Evolutionary conservation across 1,284 basidiomycete genomes (phyloP), one percentile per base, ranked within the genome.

Genomic region (Cryptococcus neoformans): DNA sequence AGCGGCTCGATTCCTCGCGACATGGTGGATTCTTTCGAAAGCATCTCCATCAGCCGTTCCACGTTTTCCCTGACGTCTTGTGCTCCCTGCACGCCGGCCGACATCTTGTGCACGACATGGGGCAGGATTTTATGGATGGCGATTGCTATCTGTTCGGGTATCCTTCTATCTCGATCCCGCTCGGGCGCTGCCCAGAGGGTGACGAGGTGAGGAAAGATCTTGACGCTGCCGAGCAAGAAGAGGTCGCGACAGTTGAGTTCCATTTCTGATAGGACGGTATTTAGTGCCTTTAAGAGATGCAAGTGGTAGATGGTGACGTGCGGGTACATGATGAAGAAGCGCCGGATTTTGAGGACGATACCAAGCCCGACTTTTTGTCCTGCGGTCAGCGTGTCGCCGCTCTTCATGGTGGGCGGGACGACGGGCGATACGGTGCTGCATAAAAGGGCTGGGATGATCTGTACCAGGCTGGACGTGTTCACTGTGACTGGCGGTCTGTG

Each of bases 231-330:
- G 9, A 73, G 68, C 6, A 82, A 79, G 46, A 91, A 82, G 1
- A 82, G 80, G 1, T 80, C 70, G 38, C 81, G 83, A 54, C 79
- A 81, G 70, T 95, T 95, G 54, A 93, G 78, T 7, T 90, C 83
- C 12, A 91, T 72, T 56, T 87, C 85, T 1, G 82, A 82, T 4
- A 96, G 82, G 0, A 86, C 82, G 1, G 85, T 80, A 54, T 87
- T 86, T 34, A 94, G 76, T 0, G 85, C 82, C 10, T 80, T 77
- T 11, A 95, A 79, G 49, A 87, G 87, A 63, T 90, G 84, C 21
- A 85, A 81, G 62, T 92, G 85, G 4, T 92, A 81, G 1, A 87
- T 87, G 0, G 87, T 87, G 62, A 92, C 89, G 2, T 78, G 39
- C 0, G 64, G 55, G 21, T 87, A 88, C 44, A 79, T 70, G 7